Evolutionary conservation across 2,329 filamentous ascomycete genomes (phyloP), one percentile per base, ranked within the genome.

Genomic region (Mariannaea sp.): DNA sequence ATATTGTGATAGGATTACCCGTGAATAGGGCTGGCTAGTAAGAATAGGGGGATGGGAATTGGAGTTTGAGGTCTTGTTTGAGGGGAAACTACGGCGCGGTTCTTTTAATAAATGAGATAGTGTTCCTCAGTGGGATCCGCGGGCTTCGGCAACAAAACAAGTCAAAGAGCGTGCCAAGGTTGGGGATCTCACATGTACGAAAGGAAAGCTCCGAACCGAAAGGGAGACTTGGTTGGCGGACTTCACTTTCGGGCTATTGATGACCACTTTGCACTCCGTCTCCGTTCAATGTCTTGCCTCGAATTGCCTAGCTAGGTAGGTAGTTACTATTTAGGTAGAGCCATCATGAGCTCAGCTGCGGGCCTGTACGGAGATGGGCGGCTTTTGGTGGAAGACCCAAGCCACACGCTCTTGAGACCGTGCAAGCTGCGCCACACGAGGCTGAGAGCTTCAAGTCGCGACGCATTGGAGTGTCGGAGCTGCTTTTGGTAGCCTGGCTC

Each of bases 1-100:
- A 79, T 79, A 32, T 56, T 65, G 14, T 27, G 2, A n/a, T 1
- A 16, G 12, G 27, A 20, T 16, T 14, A 19, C n/a, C n/a, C n/a
- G n/a, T n/a, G n/a, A n/a, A n/a, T n/a, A n/a, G n/a, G n/a, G n/a
- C n/a, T n/a, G n/a, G n/a, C n/a, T n/a, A n/a, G n/a, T n/a, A n/a
- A n/a, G n/a, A n/a, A n/a, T n/a, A n/a, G n/a, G n/a, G n/a, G n/a
- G n/a, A n/a, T n/a, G n/a, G n/a, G n/a, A n/a, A n/a, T n/a, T n/a
- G n/a, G n/a, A n/a, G n/a, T n/a, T n/a, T n/a, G n/a, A n/a, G n/a
- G n/a, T n/a, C n/a, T n/a, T n/a, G 16, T 6, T 14, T 39, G 24
- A 17, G 26, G 10, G 27, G 22, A 20, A 12, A 19, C 19, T 26
- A 33, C n/a, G n/a, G 29, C 12, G 12, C 29, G 29, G 16, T 43